These are phyloP conservation scores for Coccomyxa sp. DNA, from an alignment of 139 green algal species.

Conservation along the genomic window DNA sequence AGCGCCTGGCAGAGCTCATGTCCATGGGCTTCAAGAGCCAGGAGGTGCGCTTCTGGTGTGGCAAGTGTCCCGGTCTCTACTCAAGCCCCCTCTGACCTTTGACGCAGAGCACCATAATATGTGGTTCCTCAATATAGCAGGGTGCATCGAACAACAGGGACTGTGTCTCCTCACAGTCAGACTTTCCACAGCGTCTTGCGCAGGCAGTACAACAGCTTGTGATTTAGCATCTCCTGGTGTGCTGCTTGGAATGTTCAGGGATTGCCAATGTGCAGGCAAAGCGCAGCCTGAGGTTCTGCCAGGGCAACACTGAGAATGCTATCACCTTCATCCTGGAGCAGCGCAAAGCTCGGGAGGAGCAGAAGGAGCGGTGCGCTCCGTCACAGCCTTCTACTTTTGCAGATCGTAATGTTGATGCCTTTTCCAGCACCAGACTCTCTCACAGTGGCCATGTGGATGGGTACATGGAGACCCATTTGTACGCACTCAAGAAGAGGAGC, in stretches of 20 bases:
- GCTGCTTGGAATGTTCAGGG: too few relatives aligned
- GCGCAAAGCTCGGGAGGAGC: background rate
- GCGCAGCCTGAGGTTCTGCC: slow-evolving; percentile 46
- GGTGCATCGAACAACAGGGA: too few relatives aligned
- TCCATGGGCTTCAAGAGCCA: slow-evolving; percentile 56
- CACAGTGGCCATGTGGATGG: background rate
- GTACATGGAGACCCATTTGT: background rate
- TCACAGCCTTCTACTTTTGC: background rate
- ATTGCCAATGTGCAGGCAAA: too few relatives aligned
- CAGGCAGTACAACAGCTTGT: too few relatives aligned
- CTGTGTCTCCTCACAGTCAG: too few relatives aligned
- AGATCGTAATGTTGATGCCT: background rate
- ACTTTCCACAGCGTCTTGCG: too few relatives aligned
- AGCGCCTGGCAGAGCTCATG: slow-evolving; percentile 35
- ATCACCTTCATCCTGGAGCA: slow-evolving; percentile 48
- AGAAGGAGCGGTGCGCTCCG: background rate
- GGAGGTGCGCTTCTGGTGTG: slow-evolving; percentile 25
- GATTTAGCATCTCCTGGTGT: too few relatives aligned
- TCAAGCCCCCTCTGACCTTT: too few relatives aligned
- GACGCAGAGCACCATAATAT: too few relatives aligned
- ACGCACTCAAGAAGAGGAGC: background rate
- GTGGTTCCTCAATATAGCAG: too few relatives aligned
- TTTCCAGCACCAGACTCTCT: background rate
- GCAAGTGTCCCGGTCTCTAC: too few relatives aligned
- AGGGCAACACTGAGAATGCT: slow-evolving; percentile 33